Conservation (phyloP, 1,139 yeast genomes). For the Candida frijolesensis region DNA sequence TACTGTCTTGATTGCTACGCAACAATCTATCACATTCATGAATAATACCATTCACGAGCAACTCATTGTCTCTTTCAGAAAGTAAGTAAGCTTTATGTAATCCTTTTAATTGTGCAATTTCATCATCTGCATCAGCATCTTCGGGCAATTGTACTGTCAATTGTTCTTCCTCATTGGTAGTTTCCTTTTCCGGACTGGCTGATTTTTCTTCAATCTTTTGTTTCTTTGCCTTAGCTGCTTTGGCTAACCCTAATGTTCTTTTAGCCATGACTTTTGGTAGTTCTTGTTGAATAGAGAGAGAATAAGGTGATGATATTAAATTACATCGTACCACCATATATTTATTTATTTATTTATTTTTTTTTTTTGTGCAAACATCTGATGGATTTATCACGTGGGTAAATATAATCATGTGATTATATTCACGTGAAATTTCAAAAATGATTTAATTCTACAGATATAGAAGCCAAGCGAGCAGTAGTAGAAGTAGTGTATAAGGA, state of each 20-base stretch:
- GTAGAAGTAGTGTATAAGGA: no score
- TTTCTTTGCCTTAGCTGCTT: conserved; percentile 55
- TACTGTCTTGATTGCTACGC: conserved; percentile 42
- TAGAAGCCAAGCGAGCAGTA: no score
- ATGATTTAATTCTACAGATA: no score
- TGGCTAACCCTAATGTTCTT: conserved; percentile 83
- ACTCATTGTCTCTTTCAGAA: conserved; percentile 60
- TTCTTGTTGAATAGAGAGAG: background rate
- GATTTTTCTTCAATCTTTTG: conserved; percentile 33
- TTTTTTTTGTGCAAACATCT: no score
- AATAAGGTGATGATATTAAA: no score
- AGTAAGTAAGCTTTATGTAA: conserved; percentile 63
- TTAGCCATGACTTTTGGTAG: conserved; percentile 52
- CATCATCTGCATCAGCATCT: conserved; percentile 75
- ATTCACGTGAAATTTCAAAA: no score
- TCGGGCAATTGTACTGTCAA: conserved; percentile 72
- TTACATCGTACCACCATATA: no score
- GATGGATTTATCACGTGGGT: no score
- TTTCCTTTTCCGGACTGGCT: conserved; percentile 18
- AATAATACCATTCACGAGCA: conserved; percentile 77
- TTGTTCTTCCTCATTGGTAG: conserved; percentile 31
- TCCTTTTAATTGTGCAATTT: conserved; percentile 70
- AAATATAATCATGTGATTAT: no score
- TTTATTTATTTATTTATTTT: no score
- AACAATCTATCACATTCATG: conserved; percentile 89